Evolutionary conservation across 768 basidiomycete genomes (phyloP).

Genomic region (Naganishia vaughanmartiniae): DNA sequence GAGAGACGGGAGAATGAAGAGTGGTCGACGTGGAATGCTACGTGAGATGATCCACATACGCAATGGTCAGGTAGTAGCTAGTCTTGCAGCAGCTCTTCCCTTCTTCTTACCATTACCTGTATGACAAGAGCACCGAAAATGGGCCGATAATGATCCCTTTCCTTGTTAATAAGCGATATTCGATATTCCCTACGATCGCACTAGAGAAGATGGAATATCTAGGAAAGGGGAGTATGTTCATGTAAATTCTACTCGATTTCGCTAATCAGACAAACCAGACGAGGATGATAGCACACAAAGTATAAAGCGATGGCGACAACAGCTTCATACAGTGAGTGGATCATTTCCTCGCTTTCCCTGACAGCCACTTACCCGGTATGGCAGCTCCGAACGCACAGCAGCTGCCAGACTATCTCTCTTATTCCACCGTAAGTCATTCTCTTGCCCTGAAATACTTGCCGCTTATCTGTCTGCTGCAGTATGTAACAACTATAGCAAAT

Average conservation of each 20-base stretch:
- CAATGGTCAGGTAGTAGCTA: too few relatives aligned
- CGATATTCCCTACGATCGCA: background rate
- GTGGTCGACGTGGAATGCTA: too few relatives aligned
- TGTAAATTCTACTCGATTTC: background rate
- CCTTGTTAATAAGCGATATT: too few relatives aligned
- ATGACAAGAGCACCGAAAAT: too few relatives aligned
- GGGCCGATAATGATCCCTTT: too few relatives aligned
- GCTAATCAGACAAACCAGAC: background rate
- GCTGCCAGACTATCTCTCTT: slow-evolving; percentile 26
- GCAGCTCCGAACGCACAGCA: slow-evolving; percentile 23
- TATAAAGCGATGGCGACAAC: slow-evolving; percentile 9
- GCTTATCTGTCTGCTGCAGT: slow-evolving; percentile 2
- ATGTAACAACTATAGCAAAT: slow-evolving; percentile 23
- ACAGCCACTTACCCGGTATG: background rate
- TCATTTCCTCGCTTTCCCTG: too few relatives aligned
- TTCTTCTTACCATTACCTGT: too few relatives aligned
- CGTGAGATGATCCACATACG: too few relatives aligned
- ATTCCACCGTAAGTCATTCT: slow-evolving; percentile 22
- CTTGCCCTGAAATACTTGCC: too few relatives aligned
- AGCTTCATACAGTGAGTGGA: slow-evolving; percentile 1
- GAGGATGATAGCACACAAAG: background rate
- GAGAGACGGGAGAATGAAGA: too few relatives aligned
- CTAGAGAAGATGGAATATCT: background rate
- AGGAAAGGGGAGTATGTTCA: background rate
- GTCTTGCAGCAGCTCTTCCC: too few relatives aligned